Conservation (phyloP, 2,329 filamentous ascomycete genomes). For the Cryphonectria japonica region DNA sequence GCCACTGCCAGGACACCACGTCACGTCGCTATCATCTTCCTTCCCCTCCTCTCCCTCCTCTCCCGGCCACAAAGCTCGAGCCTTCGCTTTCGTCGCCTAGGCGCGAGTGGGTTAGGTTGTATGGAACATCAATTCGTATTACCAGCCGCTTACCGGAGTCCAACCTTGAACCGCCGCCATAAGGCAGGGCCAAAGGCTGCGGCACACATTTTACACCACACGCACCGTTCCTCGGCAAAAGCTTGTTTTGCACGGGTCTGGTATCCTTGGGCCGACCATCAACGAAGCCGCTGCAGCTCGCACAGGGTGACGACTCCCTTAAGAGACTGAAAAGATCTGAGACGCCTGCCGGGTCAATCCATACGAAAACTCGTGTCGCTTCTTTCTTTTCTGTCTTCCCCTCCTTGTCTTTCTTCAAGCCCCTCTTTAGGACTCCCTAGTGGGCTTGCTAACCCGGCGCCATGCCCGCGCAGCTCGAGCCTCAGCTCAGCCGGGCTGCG, state of each 20-base stretch:
- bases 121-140: conserved; percentile 30
- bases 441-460: conserved; percentile 19
- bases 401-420: too few species aligned
- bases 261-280: conserved; percentile 30
- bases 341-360: conserved; percentile 39
- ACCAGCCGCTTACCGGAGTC: conserved; percentile 57
- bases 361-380: conserved; percentile 29
- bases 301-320: conserved; percentile 52
- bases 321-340: conserved; percentile 79
- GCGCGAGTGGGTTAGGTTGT: conserved; percentile 15
- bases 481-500: conserved; percentile 6
- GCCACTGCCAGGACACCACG: conserved; percentile 13
- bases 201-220: conserved; percentile 47
- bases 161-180: conserved; percentile 48
- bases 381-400: not conserved
- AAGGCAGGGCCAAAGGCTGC: conserved; percentile 63
- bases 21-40: conserved; percentile 18
- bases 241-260: conserved; percentile 17
- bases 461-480: conserved; percentile 19
- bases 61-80: conserved; percentile 30
- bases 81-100: conserved; percentile 27
- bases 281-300: conserved; percentile 55
- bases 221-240: conserved; percentile 6
- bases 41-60: conserved; percentile 19
- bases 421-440: not conserved